Evolutionary conservation across 2,329 filamentous ascomycete genomes (phyloP).

Genomic region (Fusarium foetens): DNA sequence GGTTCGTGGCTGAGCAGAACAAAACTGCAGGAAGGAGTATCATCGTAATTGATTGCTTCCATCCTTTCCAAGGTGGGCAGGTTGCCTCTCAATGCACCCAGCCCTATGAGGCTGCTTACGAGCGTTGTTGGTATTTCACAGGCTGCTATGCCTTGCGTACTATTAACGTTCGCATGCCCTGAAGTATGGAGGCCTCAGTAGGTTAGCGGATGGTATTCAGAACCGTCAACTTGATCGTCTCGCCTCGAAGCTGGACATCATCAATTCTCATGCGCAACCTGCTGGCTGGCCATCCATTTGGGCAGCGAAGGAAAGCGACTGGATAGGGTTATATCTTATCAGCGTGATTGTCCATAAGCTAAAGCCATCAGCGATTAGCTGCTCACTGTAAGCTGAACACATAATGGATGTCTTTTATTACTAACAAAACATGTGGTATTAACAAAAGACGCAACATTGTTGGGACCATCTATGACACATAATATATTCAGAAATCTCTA

Average conservation of each 20-base stretch:
- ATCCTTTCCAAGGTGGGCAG: conserved; percentile 1
- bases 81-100: conserved; percentile 23
- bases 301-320: neutral
- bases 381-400: neutral
- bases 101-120: conserved; percentile 16
- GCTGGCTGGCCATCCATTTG: neutral
- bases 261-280: neutral
- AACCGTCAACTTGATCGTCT: neutral
- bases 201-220: neutral
- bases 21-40: neutral
- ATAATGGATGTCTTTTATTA: neutral
- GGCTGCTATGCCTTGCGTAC: neutral
- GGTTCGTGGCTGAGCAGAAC: conserved; percentile 16
- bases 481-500: neutral
- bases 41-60: conserved; percentile 3
- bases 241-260: neutral
- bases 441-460: neutral
- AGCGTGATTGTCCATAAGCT: neutral
- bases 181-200: conserved; percentile 8
- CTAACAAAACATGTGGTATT: neutral
- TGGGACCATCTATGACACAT: neutral
- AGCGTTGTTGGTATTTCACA: neutral
- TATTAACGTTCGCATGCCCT: neutral
- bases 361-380: neutral
- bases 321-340: neutral